phyloP scores from a whole-genome alignment of 345 rosid genomes.

The Geranium brycei region DNA sequence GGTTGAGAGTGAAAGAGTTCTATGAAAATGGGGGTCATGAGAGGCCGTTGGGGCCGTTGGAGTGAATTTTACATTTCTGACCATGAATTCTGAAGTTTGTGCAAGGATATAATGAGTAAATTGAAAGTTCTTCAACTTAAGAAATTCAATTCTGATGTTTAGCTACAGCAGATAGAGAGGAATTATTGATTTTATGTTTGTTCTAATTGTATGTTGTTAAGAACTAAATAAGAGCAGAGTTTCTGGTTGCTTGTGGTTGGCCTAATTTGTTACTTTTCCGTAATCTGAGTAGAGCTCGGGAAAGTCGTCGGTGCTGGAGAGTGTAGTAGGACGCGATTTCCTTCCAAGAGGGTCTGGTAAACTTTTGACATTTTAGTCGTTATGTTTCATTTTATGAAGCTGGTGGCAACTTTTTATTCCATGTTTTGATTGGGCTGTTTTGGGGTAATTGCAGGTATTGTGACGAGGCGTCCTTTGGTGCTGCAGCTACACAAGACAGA shows the following conservation, averaged over 20 bases:
- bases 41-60: background rate
- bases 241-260: no score
- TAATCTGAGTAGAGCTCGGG: conserved; percentile 60
- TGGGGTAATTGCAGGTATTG: conserved; percentile 43
- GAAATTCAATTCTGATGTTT: no score
- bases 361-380: background rate
- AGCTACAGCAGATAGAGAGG: background rate
- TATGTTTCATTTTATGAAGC: no score
- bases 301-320: conserved; percentile 94
- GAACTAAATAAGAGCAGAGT: background rate
- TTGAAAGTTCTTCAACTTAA: no score
- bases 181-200: background rate
- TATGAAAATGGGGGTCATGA: background rate
- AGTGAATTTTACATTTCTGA: no score
- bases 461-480: conserved; percentile 83
- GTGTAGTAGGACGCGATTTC: conserved; percentile 88
- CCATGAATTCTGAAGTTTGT: background rate
- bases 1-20: background rate
- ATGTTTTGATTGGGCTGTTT: background rate
- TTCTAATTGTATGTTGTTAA: background rate
- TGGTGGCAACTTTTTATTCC: no score
- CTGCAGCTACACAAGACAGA: conserved; percentile 78
- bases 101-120: background rate
- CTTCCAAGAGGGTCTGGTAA: conserved; percentile 97
- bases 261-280: no score